phyloP scores from a whole-genome alignment of 129 eudicot species.

The Artemisia tridentata region DNA sequence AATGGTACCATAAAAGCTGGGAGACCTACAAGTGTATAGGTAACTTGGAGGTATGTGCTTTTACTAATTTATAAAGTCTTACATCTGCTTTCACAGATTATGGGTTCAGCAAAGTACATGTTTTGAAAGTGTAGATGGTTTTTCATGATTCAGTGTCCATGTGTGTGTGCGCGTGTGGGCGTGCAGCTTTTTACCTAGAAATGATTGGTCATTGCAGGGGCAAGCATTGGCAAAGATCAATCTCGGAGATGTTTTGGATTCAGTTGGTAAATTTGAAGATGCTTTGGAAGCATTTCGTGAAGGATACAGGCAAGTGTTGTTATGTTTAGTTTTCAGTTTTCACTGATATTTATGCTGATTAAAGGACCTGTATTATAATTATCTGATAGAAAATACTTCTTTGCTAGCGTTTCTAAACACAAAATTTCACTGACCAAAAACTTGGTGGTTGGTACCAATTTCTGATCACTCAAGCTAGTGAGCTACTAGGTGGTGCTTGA shows the following conservation, averaged over 20 bases:
- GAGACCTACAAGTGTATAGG: conserved; percentile 65
- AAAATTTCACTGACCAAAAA: not conserved
- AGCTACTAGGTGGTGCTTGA: not conserved
- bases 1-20: conserved; percentile 86
- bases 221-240: conserved; percentile 90
- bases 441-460: conserved; percentile 9
- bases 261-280: conserved; percentile 62
- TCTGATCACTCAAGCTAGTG: not conserved
- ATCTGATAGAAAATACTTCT: not conserved
- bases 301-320: conserved; percentile 61
- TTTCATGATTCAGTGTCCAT: not conserved
- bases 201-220: conserved; percentile 58
- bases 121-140: not conserved
- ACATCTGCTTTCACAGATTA: conserved; percentile 4
- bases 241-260: conserved; percentile 77
- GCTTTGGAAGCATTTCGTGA: conserved; percentile 79
- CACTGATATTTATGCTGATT: not conserved
- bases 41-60: conserved; percentile 72
- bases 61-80: not conserved
- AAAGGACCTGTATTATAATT: not conserved
- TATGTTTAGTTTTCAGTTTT: not conserved
- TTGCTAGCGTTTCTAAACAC: not conserved
- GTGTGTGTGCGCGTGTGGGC: too few species aligned
- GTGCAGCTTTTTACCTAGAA: conserved; percentile 22
- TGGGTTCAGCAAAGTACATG: conserved; percentile 11